Conservation (phyloP, 495 filamentous ascomycete species). For the Hypoxylon fragiforme region DNA sequence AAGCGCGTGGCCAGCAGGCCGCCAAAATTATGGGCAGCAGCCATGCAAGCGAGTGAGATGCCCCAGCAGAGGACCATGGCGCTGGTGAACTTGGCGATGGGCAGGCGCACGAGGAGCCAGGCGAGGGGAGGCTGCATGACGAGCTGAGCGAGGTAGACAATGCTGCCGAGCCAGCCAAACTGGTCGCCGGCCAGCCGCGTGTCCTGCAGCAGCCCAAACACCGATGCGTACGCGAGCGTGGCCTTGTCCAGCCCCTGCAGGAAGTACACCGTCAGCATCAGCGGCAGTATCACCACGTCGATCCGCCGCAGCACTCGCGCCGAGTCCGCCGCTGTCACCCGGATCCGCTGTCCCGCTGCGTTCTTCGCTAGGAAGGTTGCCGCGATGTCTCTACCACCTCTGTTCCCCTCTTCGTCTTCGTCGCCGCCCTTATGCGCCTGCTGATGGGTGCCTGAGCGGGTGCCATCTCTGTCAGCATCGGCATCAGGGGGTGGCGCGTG, state of each 20-base stretch:
- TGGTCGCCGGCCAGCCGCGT: conserved; percentile 30
- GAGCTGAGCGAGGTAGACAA: conserved; percentile 37
- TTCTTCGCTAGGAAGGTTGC: conserved; percentile 21
- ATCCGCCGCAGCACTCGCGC: conserved; percentile 35
- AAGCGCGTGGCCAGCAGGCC: conserved; percentile 38
- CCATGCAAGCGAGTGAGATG: conserved; percentile 28
- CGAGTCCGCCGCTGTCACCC: conserved; percentile 18
- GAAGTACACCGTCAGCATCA: conserved; percentile 47
- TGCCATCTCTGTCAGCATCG: too few species aligned
- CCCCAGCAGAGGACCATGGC: conserved; percentile 37
- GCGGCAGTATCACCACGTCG: conserved; percentile 44
- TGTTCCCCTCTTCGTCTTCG: not conserved
- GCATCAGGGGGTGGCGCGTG: too few species aligned
- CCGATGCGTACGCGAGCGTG: conserved; percentile 41
- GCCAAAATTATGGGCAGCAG: conserved; percentile 40
- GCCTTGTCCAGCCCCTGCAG: conserved; percentile 49
- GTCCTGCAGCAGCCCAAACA: conserved; percentile 35
- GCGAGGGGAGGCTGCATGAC: conserved; percentile 35
- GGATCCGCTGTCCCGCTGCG: conserved; percentile 9
- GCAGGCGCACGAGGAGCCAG: conserved; percentile 44
- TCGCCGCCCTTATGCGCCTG: not conserved
- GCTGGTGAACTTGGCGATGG: conserved; percentile 37
- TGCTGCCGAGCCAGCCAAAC: conserved; percentile 37
- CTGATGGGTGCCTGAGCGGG: not conserved
- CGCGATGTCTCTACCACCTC: conserved; percentile 14